Evolutionary conservation across 2,329 filamentous ascomycete genomes (phyloP).

Genomic region (Scedosporium apiospermum): DNA sequence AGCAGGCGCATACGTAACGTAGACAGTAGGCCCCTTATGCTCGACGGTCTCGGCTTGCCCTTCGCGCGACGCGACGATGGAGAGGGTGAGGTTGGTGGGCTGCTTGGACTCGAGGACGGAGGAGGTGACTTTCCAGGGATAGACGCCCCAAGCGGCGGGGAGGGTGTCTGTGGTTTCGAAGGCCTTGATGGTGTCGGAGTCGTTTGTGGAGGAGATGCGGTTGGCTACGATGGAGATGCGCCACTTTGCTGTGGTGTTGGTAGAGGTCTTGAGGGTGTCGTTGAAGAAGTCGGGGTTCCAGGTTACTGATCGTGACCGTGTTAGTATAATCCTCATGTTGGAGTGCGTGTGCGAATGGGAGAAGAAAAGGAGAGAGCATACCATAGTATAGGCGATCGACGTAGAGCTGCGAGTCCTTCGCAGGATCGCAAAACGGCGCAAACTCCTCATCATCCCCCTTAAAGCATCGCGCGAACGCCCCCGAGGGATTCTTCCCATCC

Average conservation of each 20-base stretch:
- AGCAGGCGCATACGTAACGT: constrained; percentile 26
- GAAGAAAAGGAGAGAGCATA: constrained; percentile 17
- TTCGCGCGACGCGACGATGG: constrained; percentile 28
- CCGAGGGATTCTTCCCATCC: constrained; percentile 24
- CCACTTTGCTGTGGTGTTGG: constrained; percentile 19
- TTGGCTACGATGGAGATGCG: constrained; percentile 19
- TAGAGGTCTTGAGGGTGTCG: constrained; percentile 23
- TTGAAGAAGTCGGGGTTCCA: constrained; percentile 46
- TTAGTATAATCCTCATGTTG: no score
- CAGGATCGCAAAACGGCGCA: constrained; percentile 44
- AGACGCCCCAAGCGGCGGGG: constrained; percentile 36
- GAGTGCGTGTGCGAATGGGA: no score
- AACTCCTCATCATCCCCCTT: constrained; percentile 33
- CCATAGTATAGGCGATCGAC: constrained; percentile 41
- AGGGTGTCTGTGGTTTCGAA: constrained; percentile 25
- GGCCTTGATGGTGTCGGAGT: constrained; percentile 24
- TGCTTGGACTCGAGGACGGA: constrained; percentile 25
- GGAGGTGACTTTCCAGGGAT: constrained; percentile 30
- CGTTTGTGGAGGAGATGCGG: constrained; percentile 32
- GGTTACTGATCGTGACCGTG: constrained; percentile 30
- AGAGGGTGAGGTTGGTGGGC: constrained; percentile 38
- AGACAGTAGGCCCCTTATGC: constrained; percentile 30
- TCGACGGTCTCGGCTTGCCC: constrained; percentile 18
- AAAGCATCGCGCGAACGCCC: constrained; percentile 40
- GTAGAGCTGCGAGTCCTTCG: constrained; percentile 30